phyloP scores from a whole-genome alignment of 2,329 filamentous ascomycete species.

The Colletotrichum sublineola region DNA sequence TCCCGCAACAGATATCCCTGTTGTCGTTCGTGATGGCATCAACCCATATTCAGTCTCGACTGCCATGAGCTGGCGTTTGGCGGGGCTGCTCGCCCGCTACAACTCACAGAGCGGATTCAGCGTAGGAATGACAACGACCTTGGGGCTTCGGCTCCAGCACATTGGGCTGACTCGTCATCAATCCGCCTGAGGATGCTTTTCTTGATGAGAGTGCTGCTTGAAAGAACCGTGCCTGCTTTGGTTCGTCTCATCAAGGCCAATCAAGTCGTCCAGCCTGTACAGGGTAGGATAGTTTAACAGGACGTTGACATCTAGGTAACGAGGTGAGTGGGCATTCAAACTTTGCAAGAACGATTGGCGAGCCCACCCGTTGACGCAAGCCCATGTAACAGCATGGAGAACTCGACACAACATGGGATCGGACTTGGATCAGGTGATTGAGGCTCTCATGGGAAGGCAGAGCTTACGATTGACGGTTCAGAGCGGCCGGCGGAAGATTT shows the following conservation, averaged over 20 bases:
- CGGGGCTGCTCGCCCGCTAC: background rate
- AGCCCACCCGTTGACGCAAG: conserved; percentile 33
- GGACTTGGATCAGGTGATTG: conserved; percentile 17
- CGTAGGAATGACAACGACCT: background rate
- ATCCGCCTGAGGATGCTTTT: conserved; percentile 23
- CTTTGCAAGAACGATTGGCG: conserved; percentile 39
- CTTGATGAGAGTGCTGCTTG: conserved; percentile 13
- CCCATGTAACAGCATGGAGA: conserved; percentile 28
- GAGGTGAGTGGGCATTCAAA: conserved; percentile 17
- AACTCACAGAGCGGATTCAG: conserved; percentile 1
- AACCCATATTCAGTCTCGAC: background rate
- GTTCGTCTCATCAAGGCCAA: conserved; percentile 40
- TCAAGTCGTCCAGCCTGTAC: conserved; percentile 15
- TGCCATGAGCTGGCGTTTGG: conserved; percentile 13
- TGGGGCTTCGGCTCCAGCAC: conserved; percentile 8
- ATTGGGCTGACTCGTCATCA: conserved; percentile 32
- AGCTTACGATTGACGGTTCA: conserved; percentile 28
- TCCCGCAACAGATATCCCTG: conserved; percentile 14
- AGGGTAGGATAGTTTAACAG: background rate
- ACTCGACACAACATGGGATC: conserved; percentile 22
- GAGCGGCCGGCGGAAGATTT: conserved; percentile 30
- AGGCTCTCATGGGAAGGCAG: conserved; percentile 24
- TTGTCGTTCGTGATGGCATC: conserved; percentile 21
- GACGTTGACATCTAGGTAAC: conserved; percentile 4
- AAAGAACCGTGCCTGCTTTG: conserved; percentile 10